phyloP scores from a whole-genome alignment of 441 rosid genomes.

The Gossypium trilobum region DNA sequence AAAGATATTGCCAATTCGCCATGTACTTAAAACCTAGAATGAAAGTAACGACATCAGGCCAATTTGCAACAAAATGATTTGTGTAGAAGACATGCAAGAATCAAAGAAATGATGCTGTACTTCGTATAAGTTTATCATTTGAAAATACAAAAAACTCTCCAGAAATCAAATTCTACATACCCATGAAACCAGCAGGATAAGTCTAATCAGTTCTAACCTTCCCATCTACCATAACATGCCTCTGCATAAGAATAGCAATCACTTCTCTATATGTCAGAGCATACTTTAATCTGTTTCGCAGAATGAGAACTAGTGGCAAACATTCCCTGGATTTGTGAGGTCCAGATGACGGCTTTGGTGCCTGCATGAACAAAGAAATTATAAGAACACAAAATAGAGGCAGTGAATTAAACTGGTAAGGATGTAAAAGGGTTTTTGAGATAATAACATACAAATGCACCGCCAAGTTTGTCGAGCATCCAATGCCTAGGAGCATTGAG shows the following conservation, averaged over 20 bases:
- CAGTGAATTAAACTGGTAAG: background rate
- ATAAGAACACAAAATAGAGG: background rate
- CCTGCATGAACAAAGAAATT: constrained; percentile 28
- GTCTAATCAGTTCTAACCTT: constrained; percentile 77
- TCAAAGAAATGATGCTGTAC: background rate
- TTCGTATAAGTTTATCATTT: background rate
- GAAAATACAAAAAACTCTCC: background rate
- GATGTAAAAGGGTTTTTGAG: background rate
- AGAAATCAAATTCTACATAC: constrained; percentile 23
- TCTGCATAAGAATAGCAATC: background rate
- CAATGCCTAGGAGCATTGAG: constrained; percentile 58
- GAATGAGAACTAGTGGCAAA: background rate
- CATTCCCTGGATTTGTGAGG: constrained; percentile 4
- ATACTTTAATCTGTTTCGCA: constrained; percentile 6
- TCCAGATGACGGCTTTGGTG: constrained; percentile 4
- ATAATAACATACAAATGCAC: constrained; percentile 41
- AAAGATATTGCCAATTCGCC: background rate
- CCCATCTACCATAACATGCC: constrained; percentile 41
- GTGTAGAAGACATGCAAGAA: background rate
- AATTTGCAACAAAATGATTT: background rate
- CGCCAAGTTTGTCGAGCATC: constrained; percentile 65
- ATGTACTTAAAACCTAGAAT: background rate
- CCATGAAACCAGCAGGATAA: constrained; percentile 75
- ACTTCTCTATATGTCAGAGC: constrained; percentile 1
- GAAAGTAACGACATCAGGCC: background rate